Base-by-base conservation (phyloP, 2,329 filamentous ascomycete genomes). In the Colletotrichum theobromicola region DNA sequence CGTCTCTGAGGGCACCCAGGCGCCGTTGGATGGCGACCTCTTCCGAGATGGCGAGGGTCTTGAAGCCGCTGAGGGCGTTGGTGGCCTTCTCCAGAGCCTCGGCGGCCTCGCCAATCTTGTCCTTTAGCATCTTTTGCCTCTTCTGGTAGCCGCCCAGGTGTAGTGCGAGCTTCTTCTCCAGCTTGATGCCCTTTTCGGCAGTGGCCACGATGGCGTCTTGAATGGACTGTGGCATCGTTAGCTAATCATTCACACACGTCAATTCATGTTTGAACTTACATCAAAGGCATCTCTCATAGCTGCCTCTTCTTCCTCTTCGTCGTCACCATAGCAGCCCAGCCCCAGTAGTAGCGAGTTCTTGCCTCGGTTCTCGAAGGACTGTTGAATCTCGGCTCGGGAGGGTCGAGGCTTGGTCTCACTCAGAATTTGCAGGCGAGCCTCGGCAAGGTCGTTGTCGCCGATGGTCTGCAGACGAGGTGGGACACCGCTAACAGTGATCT, bases 91-190 rank as follows among this genome's bases (percentile, higher is more conserved):
- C 91, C 16, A 98, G 88, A 4, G 94, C 94, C 24, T 92, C 90
- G 30, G 92, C 91, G 2, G 95, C 94, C 77, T 95, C 94, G 21
- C 85, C 84, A 76, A 97, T 94, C 86, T 98, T 98, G 75, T 92
- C 90, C 26, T 92, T 91, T 30, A 99, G 89, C 78, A 91, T 92
- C 83, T 95, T 95, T 37, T 95, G 92, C 35, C 97, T 93, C 78
- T 95, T 93, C 82, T 96, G 93, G 85, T 99, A 99, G 16, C 97
- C 97, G 28, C 96, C 96, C 4, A 98, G 91, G 79, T 97, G 93
- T 68, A 98, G 88, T 0, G 89, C 88, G n/a, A 99, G 90, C 84
- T 97, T 98, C 90, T 98, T 98, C 85, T 98, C 96, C 2, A 98
- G 87, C 84, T 96, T 97, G 81, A 95, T 95, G 68, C 94, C 94